Evolutionary conservation across 345 rosid species (phyloP), one percentile per base, ranked within the genome.

Genomic region (Eucalyptus polybractea): DNA sequence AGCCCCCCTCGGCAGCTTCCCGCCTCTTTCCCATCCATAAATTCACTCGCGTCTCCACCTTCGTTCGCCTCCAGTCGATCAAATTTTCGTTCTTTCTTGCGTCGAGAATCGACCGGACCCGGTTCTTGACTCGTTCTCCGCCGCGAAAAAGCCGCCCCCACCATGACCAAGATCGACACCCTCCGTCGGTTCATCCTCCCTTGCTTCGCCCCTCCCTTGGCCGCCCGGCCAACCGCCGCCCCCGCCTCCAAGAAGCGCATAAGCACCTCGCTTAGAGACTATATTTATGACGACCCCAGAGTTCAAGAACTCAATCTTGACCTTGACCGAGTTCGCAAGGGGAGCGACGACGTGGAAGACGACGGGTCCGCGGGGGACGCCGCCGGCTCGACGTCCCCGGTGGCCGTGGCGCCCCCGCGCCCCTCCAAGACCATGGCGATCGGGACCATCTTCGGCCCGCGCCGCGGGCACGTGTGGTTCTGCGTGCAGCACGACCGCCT

Each of bases 381-480:
- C 25, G 19, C 89, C 89, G 45, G 65, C 27, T n/a, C 88, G 62
- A 45, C 67, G 24, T 87, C 42, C 62, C 72, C 90, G 3, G n/a
- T 80, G 37, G 17, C 91, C 27, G 15, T 90, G 2, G 91, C 90
- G 15, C 89, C 94, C 5, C 91, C 94, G 3, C 95, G 97, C 56
- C 97, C 94, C 11, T 96, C 98, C 49, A 96, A 93, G 93, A 93
- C 99, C 31, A 95, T 96, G 97, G 98, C 94, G 50, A 94, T 94
- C 80, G 99, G 99, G 10, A 97, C 99, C 33, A 92, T 97, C 33
- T 97, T 95, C 91, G 99, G 98, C 17, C 91, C 90, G 62, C 96
- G 97, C 72, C 95, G 95, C 33, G 97, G 99, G 87, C 98, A 95
- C 91, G 98, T 96, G 56, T 96, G 98, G 97, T 94, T 97, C 95